Evolutionary conservation across 225 moss, liverwort and hornwort species (phyloP), one percentile per base, ranked within the genome.

Genomic region (Marchantia polymorpha): DNA sequence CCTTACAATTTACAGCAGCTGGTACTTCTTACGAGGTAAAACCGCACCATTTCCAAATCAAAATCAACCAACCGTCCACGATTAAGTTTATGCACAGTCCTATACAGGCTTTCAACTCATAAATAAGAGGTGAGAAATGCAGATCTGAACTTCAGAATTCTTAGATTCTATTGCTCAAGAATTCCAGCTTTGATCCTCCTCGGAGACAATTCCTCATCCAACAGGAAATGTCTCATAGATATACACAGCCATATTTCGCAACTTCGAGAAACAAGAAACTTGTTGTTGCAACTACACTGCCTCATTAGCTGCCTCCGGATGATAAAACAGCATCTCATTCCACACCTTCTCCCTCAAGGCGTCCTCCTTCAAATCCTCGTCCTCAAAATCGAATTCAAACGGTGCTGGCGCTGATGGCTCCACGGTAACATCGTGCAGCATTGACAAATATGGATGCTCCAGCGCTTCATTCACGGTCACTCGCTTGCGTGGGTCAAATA

Each of bases 291-390:
- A 31, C 80, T 83, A 80, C 77, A 61, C 69, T 67, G 77, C 47
- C 80, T 90, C 94, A 48, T 67, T 85, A 23, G 85, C 89, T 8
- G 91, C 94, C 68, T 94, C 97, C 0, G 97, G 93, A 69, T 99
- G 97, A 80, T 99, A 99, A 79, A 85, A 91, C 64, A 92, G 64
- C 97, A 99, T 99, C 76, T 99, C 97, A 61, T 90, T 93, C 97
- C 97, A 99, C 48, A 99, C 97, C 86, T 89, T 91, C 79, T 99
- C 97, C 52, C 97, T 86, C 81, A 99, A 74, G n/a, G 97, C 97
- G 55, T 99, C 97, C 84, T 99, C 97, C 78, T 93, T 93, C 26
- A 94, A 88, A 59, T 99, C 97, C 75, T 99, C 97, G 16, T 94
- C 94, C 66, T 99, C 97, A 73, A 99, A 99, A 67, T 99, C 97